Evolutionary conservation across 208 protist genomes (phyloP), one percentile per base, ranked within the genome.

Genomic region (Leishmania gerbilli): DNA sequence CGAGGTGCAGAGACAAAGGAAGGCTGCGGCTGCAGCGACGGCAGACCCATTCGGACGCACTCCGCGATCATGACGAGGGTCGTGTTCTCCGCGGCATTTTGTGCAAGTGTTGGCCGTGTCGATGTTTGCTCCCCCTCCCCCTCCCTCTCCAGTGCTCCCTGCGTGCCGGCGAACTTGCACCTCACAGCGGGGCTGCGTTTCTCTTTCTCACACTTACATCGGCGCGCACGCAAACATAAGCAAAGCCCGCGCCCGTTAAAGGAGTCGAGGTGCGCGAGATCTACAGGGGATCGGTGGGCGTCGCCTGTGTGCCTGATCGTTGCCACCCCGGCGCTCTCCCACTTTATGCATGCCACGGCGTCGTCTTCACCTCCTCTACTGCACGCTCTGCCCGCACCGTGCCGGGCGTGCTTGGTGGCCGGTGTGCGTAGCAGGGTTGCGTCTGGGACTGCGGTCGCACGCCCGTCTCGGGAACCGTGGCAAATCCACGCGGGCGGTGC

Each of bases 1-100:
- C 2, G 86, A 89, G 71, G 84, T 89, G 74, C 55, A 79, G 31
- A 86, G 79, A 56, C 80, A 82, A 45, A 85, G 75, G 77, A 88
- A 78, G 68, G 74, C 71, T 34, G 21, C 74, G 1, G 17, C 76
- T 19, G 8, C 67, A 13, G 42, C 31, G 58, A 42, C 27, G 8
- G 58, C 78, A 15, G 74, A 51, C 24, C 58, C 79, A 4, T 85
- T 85, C 42, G 67, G 82, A 34, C 82, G 77, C 37, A 11, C 60
- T 1, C 82, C 72, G 24, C 76, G 76, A 27, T 3, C 71, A 27
- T 85, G 55, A 78, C 6, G 6, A 55, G 31, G 47, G 72, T 4
- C 4, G 72, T 56, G 24, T 4, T 17, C 3, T n/a, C 9, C n/a
- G 24, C 0, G 4, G 27, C 27, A 7, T 17, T 68, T 45, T 13